A percentile compares a stretch with the other conserved stretches of the same genome.
phyloP scores from a whole-genome alignment of 2,329 filamentous ascomycete genomes.

The Epichloe sylvatica region DNA sequence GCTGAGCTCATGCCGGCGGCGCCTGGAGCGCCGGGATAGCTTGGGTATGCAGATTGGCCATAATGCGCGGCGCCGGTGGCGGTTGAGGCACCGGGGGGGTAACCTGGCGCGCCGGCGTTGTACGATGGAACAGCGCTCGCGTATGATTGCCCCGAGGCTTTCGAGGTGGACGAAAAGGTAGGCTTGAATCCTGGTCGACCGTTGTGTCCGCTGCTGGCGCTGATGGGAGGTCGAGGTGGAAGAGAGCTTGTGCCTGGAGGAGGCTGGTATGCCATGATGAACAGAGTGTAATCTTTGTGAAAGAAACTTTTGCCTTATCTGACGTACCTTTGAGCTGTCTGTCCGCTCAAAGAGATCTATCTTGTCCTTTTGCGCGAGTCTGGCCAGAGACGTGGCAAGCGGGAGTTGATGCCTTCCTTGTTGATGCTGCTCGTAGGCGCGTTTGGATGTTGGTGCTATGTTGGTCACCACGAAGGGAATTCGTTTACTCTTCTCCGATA shows the following conservation, averaged over 20 bases:
- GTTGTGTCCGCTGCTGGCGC: conserved; percentile 19
- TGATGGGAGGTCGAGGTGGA: conserved; percentile 61
- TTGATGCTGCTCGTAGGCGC: neutral
- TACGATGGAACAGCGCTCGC: conserved; percentile 14
- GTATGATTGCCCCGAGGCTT: conserved; percentile 25
- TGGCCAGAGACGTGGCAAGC: neutral
- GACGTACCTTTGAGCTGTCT: conserved; percentile 39
- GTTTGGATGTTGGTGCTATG: neutral
- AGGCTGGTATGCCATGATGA: conserved; percentile 76
- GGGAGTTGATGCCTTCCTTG: neutral
- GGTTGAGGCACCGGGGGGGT: neutral
- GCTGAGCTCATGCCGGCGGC: conserved; percentile 14
- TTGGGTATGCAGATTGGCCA: conserved; percentile 8
- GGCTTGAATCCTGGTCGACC: conserved; percentile 31
- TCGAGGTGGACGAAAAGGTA: conserved; percentile 32
- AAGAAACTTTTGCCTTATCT: conserved; percentile 3
- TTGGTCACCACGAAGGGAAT: neutral
- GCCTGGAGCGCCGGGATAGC: conserved; percentile 22
- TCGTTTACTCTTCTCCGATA: no score
- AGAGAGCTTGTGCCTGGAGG: conserved; percentile 60
- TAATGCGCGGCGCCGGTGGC: conserved; percentile 3
- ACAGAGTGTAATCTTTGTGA: conserved; percentile 23
- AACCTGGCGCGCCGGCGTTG: conserved; percentile 15
- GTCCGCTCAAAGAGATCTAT: conserved; percentile 20
- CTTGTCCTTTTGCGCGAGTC: neutral